Conservation (phyloP, 73 alveolate genomes). For the Paramecium bursaria region DNA sequence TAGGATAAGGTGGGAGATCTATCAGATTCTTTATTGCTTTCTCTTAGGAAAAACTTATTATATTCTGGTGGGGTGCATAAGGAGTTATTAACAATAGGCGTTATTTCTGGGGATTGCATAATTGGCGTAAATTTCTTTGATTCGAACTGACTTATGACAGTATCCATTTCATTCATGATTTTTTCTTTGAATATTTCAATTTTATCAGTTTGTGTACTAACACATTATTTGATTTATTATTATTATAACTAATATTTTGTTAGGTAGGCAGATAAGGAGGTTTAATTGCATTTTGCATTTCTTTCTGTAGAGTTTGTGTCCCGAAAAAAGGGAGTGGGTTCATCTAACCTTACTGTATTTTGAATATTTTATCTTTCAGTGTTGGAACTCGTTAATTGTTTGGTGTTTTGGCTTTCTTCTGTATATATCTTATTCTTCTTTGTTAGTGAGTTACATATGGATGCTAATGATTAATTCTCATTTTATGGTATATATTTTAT, state of each 20-base stretch:
- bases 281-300: conserved; percentile 35
- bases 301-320: conserved; percentile 48
- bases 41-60: too few species aligned
- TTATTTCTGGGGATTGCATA: not conserved
- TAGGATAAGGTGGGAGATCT: not conserved
- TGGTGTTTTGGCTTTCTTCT: not conserved
- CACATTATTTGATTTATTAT: not conserved
- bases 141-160: conserved; percentile 28
- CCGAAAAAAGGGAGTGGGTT: conserved; percentile 57
- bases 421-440: not conserved
- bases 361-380: conserved; percentile 27
- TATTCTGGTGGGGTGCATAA: too few species aligned
- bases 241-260: conserved; percentile 44
- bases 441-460: not conserved
- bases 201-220: not conserved
- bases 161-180: conserved; percentile 38
- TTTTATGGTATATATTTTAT: conserved; percentile 2
- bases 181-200: conserved; percentile 36
- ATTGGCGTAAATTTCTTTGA: not conserved
- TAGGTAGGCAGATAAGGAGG: not conserved
- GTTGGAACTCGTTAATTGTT: conserved; percentile 10
- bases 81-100: not conserved
- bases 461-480: not conserved
- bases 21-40: too few species aligned
- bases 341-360: conserved; percentile 13